These are phyloP conservation scores for Phaeosphaeriaceae sp. DNA, from an alignment of 2,329 filamentous ascomycete genomes.

Conservation along the genomic window DNA sequence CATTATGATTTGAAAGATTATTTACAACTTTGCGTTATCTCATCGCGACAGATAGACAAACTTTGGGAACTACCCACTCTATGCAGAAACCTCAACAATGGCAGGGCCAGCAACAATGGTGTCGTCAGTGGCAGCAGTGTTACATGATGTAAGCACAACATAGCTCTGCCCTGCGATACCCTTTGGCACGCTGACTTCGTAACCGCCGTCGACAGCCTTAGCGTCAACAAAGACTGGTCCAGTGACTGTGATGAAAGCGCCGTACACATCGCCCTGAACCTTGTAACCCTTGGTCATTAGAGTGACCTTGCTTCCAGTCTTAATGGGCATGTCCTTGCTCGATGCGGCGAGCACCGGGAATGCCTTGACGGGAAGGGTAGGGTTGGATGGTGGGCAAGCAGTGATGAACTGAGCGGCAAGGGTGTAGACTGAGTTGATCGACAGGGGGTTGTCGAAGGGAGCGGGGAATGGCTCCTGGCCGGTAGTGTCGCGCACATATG, in stretches of 20 bases:
- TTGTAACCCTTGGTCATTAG: conserved; percentile 23
- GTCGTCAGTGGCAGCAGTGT: conserved; percentile 32
- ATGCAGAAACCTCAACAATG: conserved; percentile 26
- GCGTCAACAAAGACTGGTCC: conserved; percentile 28
- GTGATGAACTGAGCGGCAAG: conserved; percentile 69
- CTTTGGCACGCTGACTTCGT: conserved; percentile 26
- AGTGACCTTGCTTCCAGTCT: conserved; percentile 20
- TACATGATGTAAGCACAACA: conserved; percentile 31
- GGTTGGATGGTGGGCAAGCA: conserved; percentile 62
- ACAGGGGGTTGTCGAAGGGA: conserved; percentile 66
- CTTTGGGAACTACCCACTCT: not conserved
- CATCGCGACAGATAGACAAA: too few relatives aligned
- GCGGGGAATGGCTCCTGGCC: conserved; percentile 62
- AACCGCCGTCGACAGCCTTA: conserved; percentile 20
- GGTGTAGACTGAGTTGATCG: conserved; percentile 66
- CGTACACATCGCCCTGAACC: conserved; percentile 30
- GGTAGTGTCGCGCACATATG: conserved; percentile 63
- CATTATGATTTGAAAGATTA: too few relatives aligned
- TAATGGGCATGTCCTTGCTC: conserved; percentile 18
- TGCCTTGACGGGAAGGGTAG: conserved; percentile 64
- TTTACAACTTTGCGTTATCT: too few relatives aligned
- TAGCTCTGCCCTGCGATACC: conserved; percentile 34
- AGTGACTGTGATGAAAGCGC: conserved; percentile 32
- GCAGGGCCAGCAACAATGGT: conserved; percentile 33
- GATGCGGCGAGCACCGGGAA: conserved; percentile 58